A percentile compares a stretch with the other conserved stretches of the same genome.
These are phyloP conservation scores for Lodderomyces orthopsilosis DNA, from an alignment of 1,139 yeast genomes.

Conservation along the genomic window DNA sequence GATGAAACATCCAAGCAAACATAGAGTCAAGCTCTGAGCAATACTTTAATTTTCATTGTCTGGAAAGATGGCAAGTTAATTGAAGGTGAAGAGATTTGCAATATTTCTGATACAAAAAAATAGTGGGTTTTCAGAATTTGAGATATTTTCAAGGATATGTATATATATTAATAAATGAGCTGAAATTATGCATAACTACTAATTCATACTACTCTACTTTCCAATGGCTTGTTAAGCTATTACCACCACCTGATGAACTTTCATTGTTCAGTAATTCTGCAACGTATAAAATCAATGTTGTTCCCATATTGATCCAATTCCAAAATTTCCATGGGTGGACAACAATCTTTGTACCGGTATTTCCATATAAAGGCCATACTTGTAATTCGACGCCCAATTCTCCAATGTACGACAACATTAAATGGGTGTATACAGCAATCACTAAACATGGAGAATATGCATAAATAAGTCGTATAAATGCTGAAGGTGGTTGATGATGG, in stretches of 20 bases:
- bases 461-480: constrained; percentile 61
- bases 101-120: constrained; percentile 25
- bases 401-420: constrained; percentile 86
- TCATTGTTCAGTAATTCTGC: constrained; percentile 61
- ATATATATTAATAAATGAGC: neutral
- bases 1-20: constrained; percentile 81
- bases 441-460: constrained; percentile 92
- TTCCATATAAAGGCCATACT: constrained; percentile 55
- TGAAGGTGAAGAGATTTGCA: constrained; percentile 40
- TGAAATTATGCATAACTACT: neutral
- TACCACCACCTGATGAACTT: constrained; percentile 28
- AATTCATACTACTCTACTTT: constrained; percentile 31
- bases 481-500: constrained; percentile 34
- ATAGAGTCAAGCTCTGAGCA: constrained; percentile 94
- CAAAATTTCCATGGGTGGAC: constrained; percentile 89
- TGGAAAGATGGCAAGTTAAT: constrained; percentile 46
- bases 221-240: constrained; percentile 42
- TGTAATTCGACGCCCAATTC: constrained; percentile 61
- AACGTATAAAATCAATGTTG: constrained; percentile 74
- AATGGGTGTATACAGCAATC: constrained; percentile 90
- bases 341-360: constrained; percentile 25
- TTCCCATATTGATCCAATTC: constrained; percentile 92
- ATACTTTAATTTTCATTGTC: constrained; percentile 38
- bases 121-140: neutral
- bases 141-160: constrained; percentile 1